Percentiles rank a stretch among this genome's conserved stretches.
phyloP scores from a whole-genome alignment of 2,329 filamentous ascomycete species.

The Colletotrichum tropicale region DNA sequence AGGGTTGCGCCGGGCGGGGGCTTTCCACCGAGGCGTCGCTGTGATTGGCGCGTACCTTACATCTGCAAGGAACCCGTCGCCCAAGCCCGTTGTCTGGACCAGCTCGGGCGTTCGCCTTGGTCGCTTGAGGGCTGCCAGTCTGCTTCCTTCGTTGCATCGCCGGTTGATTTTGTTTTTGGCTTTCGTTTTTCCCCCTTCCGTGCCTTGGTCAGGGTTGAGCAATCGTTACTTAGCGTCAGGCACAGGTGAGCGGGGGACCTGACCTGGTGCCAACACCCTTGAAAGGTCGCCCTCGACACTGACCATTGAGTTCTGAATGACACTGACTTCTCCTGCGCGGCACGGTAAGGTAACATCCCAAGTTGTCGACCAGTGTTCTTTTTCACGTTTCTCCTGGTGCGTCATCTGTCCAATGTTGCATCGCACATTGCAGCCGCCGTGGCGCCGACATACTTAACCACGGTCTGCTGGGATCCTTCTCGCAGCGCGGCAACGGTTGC shows the following conservation, averaged over 20 bases:
- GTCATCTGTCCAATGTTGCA: background rate
- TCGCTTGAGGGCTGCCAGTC: background rate
- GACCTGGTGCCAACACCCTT: background rate
- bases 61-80: slow-evolving; percentile 17
- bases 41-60: slow-evolving; percentile 20
- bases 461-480: background rate
- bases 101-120: background rate
- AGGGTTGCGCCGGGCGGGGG: slow-evolving; percentile 6
- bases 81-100: background rate
- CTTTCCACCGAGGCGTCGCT: background rate
- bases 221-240: background rate
- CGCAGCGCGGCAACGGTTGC: background rate
- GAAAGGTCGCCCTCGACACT: background rate
- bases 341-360: background rate
- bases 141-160: background rate
- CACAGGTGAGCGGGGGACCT: background rate
- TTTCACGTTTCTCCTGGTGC: background rate
- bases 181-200: background rate
- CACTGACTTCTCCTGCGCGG: background rate
- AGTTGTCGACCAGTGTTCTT: background rate
- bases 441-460: background rate
- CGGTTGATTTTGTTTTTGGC: background rate
- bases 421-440: slow-evolving; percentile 1
- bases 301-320: background rate
- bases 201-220: background rate